phyloP scores from a whole-genome alignment of 352 stramenopile species.

The Phytopythium aichiense region DNA sequence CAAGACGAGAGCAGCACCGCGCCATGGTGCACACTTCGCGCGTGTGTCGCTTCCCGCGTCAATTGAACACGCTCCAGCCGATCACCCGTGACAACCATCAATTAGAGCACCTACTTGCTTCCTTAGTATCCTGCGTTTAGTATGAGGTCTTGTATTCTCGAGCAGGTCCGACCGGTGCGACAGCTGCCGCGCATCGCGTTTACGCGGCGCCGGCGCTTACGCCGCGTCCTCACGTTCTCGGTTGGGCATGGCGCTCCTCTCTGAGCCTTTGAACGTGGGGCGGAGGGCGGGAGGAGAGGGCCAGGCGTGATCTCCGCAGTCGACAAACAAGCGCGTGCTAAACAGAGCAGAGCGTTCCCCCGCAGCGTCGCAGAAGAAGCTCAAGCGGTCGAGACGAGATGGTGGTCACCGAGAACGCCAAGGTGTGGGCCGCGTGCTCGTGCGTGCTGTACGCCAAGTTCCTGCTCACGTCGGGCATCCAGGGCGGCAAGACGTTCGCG shows the following conservation, averaged over 20 bases:
- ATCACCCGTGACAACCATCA: neutral
- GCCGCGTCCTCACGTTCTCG: constrained; percentile 1
- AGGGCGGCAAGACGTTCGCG: constrained; percentile 32
- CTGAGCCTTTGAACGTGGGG: neutral
- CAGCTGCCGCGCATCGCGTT: constrained; percentile 1
- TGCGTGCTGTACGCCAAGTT: constrained; percentile 45
- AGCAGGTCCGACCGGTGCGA: neutral
- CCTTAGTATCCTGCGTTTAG: neutral
- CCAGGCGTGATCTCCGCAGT: neutral
- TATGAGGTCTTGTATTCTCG: neutral
- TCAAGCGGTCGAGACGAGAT: constrained; percentile 3
- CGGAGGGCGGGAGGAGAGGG: neutral
- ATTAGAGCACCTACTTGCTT: neutral
- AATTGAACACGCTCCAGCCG: neutral
- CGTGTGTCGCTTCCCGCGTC: neutral
- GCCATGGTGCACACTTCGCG: neutral
- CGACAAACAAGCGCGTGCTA: neutral
- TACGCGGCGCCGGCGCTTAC: constrained; percentile 1
- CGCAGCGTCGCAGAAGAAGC: neutral
- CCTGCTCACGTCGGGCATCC: constrained; percentile 27
- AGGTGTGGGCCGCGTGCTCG: constrained; percentile 29
- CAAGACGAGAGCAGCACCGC: neutral
- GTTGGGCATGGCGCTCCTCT: neutral
- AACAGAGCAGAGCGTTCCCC: neutral
- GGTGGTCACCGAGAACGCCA: constrained; percentile 19